phyloP scores from a whole-genome alignment of 306 rosid genomes.

The Gastrolobium bilobum region DNA sequence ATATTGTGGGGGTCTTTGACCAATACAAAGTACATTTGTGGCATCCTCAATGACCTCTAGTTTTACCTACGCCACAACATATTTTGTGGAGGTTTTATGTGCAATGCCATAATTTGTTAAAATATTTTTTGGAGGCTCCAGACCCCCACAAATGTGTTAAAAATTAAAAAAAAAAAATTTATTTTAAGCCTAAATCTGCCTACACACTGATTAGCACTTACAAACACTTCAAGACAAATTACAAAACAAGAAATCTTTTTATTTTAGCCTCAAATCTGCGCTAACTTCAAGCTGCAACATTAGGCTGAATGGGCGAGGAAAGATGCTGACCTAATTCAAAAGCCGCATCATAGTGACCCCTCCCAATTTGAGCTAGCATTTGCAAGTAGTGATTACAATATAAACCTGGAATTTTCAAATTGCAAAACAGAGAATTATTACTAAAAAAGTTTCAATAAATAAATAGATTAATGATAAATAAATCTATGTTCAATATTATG shows the following conservation, averaged over 20 bases:
- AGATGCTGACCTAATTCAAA: constrained; percentile 73
- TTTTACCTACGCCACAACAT: too few relatives aligned
- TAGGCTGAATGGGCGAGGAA: constrained; percentile 12
- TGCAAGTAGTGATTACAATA: constrained; percentile 92
- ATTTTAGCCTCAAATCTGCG: constrained; percentile 32
- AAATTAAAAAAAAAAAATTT: too few relatives aligned
- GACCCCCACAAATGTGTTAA: too few relatives aligned
- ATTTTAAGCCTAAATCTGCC: too few relatives aligned
- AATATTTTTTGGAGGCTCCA: too few relatives aligned
- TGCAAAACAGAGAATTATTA: constrained; percentile 29
- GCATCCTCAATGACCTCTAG: too few relatives aligned
- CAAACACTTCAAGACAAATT: constrained; percentile 30
- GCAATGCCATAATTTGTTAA: too few relatives aligned
- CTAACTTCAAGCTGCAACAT: constrained; percentile 21
- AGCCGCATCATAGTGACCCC: constrained; percentile 77
- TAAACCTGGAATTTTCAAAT: constrained; percentile 66
- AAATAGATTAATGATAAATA: constrained; percentile 3
- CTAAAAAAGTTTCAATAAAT: constrained; percentile 34
- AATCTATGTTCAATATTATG: constrained; percentile 15
- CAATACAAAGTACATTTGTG: too few relatives aligned
- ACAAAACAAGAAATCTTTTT: background rate
- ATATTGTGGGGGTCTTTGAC: too few relatives aligned
- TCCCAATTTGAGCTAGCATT: constrained; percentile 85
- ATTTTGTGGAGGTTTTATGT: too few relatives aligned
- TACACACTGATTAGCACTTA: constrained; percentile 19